Base-by-base conservation (phyloP, 331 rosid genomes). In the Malus hybrid region DNA sequence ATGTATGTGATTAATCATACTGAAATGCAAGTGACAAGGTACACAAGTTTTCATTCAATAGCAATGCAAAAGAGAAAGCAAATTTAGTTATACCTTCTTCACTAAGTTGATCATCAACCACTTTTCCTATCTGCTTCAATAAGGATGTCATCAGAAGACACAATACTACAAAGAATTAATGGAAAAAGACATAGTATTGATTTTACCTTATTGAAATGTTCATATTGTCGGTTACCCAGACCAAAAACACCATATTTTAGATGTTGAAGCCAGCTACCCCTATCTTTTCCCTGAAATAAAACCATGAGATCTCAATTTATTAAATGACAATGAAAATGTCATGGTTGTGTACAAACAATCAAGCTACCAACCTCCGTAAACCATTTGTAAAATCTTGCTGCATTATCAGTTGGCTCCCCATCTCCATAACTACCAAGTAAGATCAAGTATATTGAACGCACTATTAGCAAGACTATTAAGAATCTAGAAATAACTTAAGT, bases 381-480 rank as follows among this genome's bases (percentile, higher is more conserved):
- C 98, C 98, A 94, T 83, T 91, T 94, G 81, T 86, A 90, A 75
- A 94, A 94, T 65, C 97, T 86, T 59, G 97, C 98, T 34, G 98
- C 96, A 87, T 94, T 94, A 81, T 94, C 98, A 16, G 98, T 94
- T 69, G 97, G 98, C 82, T 94, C 98, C 67, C 98, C 98, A 81
- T 94, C 98, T 79, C 98, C 98, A 74, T 94, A 94, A 79, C 98
- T 94, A 82, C 31, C 83, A 80, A 71, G 75, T 34, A 56, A 82
- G 65, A 64, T 62, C 75, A 83, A 74, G 68, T 61, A 77, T 18
- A 82, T 75, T 78, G 67, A 77, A 75, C 29, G 33, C 42, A 69
- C 77, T 79, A 29, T 77, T 62, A 31, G 33, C 39, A 76, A 44
- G 68, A 34, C 78, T 46, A 74, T 24, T 64, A 27, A 44, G 32